Evolutionary conservation across 2,329 filamentous ascomycete genomes (phyloP).

Genomic region (Aspergillus chevalieri): DNA sequence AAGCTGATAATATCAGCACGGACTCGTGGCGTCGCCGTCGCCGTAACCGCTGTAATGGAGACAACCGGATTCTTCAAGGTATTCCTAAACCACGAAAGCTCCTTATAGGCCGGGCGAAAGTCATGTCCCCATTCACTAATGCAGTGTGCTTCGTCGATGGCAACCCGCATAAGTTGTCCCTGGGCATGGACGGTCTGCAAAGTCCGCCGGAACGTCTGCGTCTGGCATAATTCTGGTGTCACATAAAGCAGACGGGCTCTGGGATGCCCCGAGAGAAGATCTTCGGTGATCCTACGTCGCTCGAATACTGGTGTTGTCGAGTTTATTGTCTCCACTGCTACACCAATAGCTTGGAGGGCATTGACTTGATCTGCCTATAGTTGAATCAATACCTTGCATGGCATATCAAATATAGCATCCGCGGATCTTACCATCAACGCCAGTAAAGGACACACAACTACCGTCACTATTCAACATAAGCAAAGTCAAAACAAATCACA

Average conservation of each 20-base stretch:
- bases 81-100: constrained; percentile 73
- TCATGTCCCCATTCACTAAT: constrained; percentile 98
- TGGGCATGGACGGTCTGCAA: constrained; percentile 70
- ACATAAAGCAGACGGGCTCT: constrained; percentile 80
- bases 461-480: constrained; percentile 57
- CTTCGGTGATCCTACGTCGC: constrained; percentile 64
- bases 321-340: constrained; percentile 81
- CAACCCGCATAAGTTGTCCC: constrained; percentile 77
- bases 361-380: constrained; percentile 82
- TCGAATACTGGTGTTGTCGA: constrained; percentile 65
- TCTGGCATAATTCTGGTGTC: constrained; percentile 81
- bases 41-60: constrained; percentile 87
- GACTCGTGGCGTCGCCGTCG: constrained; percentile 77
- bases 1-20: constrained; percentile 74
- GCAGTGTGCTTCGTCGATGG: constrained; percentile 91
- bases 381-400: background rate
- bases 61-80: constrained; percentile 65
- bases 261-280: constrained; percentile 83
- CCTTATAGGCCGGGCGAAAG: constrained; percentile 87
- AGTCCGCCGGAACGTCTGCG: constrained; percentile 68
- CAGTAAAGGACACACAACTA: constrained; percentile 82
- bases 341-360: constrained; percentile 64
- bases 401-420: background rate
- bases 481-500: background rate
- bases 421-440: constrained; percentile 69